Evolutionary conservation across 495 filamentous ascomycete genomes (phyloP).

Genomic region (Trichocladium uniseriatum): DNA sequence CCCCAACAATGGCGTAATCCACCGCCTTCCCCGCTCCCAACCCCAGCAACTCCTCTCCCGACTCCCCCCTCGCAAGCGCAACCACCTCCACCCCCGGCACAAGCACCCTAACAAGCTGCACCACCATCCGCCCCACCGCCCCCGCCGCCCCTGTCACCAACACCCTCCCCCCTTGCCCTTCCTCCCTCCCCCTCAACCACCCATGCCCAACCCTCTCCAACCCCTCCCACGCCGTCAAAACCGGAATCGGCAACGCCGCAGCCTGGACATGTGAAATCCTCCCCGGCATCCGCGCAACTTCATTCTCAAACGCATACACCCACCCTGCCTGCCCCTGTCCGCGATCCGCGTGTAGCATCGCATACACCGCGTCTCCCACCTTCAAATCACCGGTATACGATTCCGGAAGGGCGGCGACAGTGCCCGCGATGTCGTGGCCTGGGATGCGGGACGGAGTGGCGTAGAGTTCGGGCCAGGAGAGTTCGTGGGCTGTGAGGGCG

Average conservation of each 20-base stretch:
- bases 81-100: constrained; percentile 25
- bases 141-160: constrained; percentile 48
- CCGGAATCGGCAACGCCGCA: constrained; percentile 46
- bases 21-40: constrained; percentile 42
- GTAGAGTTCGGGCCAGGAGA: constrained; percentile 34
- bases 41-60: constrained; percentile 27
- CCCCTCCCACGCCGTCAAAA: constrained; percentile 50
- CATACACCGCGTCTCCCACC: constrained; percentile 46
- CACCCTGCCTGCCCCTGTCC: constrained; percentile 48
- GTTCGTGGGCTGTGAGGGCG: constrained; percentile 46
- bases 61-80: constrained; percentile 30
- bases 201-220: constrained; percentile 36
- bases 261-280: constrained; percentile 42
- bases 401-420: constrained; percentile 39
- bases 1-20: constrained; percentile 31
- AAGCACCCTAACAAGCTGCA: constrained; percentile 41
- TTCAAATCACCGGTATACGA: constrained; percentile 37
- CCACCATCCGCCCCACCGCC: constrained; percentile 42
- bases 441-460: constrained; percentile 30
- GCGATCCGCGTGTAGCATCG: constrained; percentile 37
- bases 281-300: constrained; percentile 42
- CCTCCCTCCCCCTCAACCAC: neutral
- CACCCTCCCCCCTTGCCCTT: too few relatives aligned
- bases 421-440: constrained; percentile 47
- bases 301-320: constrained; percentile 35